These are phyloP conservation scores for Calocybe cyanea DNA, from an alignment of 768 basidiomycete genomes.

Conservation along the genomic window DNA sequence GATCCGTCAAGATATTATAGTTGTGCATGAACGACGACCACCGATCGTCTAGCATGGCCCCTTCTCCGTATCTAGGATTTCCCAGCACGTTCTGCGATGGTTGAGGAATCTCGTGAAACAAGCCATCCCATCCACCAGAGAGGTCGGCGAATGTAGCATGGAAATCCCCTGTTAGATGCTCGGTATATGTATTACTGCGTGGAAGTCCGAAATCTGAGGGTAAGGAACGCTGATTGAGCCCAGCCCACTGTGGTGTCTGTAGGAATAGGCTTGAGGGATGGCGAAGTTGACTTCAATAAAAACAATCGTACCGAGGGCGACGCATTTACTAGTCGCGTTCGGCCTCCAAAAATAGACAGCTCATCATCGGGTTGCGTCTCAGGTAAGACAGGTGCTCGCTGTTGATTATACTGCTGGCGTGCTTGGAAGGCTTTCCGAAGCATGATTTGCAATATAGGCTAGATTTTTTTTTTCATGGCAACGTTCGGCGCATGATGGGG, in stretches of 20 bases:
- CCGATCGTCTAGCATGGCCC: slow-evolving; percentile 30
- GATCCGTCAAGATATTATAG: slow-evolving; percentile 21
- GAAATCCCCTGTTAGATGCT: neutral
- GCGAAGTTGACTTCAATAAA: neutral
- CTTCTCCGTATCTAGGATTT: slow-evolving; percentile 12
- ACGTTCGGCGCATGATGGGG: no score
- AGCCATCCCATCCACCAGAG: slow-evolving; percentile 32
- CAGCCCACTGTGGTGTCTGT: neutral
- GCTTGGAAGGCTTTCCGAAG: slow-evolving; percentile 37
- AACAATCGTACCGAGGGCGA: neutral
- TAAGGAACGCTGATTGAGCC: neutral
- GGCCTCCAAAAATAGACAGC: slow-evolving; percentile 31
- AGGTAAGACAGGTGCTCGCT: slow-evolving; percentile 14
- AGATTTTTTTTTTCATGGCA: no score
- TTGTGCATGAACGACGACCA: slow-evolving; percentile 38
- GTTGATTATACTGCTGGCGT: slow-evolving; percentile 15
- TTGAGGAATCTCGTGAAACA: slow-evolving; percentile 33
- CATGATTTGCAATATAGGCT: slow-evolving; percentile 47
- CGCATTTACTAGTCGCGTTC: slow-evolving; percentile 24
- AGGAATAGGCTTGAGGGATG: neutral
- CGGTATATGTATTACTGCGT: neutral
- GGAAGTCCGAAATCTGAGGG: neutral
- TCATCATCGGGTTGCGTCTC: slow-evolving; percentile 26
- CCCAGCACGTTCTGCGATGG: slow-evolving; percentile 15
- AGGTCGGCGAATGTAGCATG: slow-evolving; percentile 26